These are phyloP conservation scores for Rhodotorula sp. DNA, from an alignment of 1,284 basidiomycete genomes.

Conservation along the genomic window DNA sequence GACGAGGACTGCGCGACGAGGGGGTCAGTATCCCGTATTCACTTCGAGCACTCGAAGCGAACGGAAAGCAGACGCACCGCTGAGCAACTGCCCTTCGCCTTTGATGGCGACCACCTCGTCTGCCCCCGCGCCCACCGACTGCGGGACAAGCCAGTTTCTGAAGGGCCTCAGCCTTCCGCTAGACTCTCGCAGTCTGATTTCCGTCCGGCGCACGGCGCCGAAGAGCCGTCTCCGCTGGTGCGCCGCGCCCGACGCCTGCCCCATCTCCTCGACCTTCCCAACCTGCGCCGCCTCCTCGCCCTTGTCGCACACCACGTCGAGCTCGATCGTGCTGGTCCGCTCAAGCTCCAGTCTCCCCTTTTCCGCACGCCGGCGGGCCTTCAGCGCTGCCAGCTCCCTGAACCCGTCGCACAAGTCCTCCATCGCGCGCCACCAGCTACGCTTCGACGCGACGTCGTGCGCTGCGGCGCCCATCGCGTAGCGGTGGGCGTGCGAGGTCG, in stretches of 20 bases:
- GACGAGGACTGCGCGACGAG: not conserved
- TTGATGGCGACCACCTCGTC: not conserved
- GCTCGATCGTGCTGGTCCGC: constrained; percentile 29
- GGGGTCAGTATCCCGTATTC: not conserved
- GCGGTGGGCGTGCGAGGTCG: constrained; percentile 51
- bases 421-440: constrained; percentile 61
- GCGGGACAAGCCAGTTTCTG: constrained; percentile 2
- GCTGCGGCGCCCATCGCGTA: constrained; percentile 52
- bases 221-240: not conserved
- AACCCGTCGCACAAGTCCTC: constrained; percentile 59
- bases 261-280: not conserved
- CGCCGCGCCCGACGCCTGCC: not conserved
- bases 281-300: no score
- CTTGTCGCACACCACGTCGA: constrained; percentile 30
- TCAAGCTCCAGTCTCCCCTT: not conserved
- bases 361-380: no score
- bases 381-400: constrained; percentile 48
- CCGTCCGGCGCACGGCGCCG: constrained; percentile 12
- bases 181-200: no score
- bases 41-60: no score
- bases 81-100: no score
- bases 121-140: no score
- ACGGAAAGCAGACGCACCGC: not conserved
- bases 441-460: constrained; percentile 52
- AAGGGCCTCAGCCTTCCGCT: constrained; percentile 12